Evolutionary conservation across 1,284 basidiomycete genomes (phyloP), one percentile per base, ranked within the genome.

Genomic region (Pseudozyma tsukubaensis): DNA sequence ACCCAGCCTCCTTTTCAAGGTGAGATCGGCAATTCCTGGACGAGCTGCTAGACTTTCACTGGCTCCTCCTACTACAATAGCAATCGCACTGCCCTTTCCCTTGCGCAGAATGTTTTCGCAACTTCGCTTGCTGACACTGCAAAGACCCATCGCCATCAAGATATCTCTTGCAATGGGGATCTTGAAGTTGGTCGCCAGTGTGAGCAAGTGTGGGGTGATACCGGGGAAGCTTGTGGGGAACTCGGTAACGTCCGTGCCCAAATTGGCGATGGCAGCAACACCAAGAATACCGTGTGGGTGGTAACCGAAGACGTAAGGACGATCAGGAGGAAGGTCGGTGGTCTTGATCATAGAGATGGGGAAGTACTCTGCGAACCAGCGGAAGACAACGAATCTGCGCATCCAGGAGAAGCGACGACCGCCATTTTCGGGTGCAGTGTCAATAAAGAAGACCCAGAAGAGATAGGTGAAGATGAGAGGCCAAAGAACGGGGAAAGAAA

Each of bases 31-130:
- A 18, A 95, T 98, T 16, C 96, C 97, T 0, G 96, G 97, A 78
- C 91, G 92, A 7, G 96, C 96, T 76, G 90, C 92, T 78, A 99
- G 86, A 82, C 92, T 94, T 87, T 99, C 97, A 8, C 94, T 91
- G 0, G 97, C 97, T 13, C 96, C 97, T 2, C 96, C 96, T 0
- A 99, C 92, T 1, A 99, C 96, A 66, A 99, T 99, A 2, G 92
- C 92, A 79, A 97, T 94, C 0, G 93, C 90, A 36, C 82, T 85
- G 6, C 88, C 88, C 1, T 83, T 82, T 2, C 85, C 85, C 74
- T 74, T 65, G 1, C 53, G 37, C 88, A 99, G 87, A 61, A 98
- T 96, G 82, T 93, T 93, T 49, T 91, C 91, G 85, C 96, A 99
- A 1, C 93, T 92, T 51, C 88, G 86, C 84, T 93, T 95, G 76